A percentile compares a stretch with the other conserved stretches of the same genome.
Evolutionary conservation across 2,329 filamentous ascomycete species (phyloP).

Genomic region (Phialophora macrospora): DNA sequence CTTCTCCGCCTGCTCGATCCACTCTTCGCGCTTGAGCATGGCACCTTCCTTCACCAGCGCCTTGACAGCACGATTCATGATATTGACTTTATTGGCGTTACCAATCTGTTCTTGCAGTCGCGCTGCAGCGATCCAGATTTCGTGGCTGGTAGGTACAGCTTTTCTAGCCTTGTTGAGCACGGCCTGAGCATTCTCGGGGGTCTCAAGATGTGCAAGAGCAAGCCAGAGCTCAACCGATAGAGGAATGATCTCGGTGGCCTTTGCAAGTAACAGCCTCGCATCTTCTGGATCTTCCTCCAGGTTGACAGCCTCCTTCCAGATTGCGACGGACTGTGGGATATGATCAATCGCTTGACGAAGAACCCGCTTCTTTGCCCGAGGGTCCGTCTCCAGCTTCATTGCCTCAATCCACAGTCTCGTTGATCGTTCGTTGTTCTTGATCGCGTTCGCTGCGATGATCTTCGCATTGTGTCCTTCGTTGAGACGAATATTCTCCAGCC

Average conservation of each 20-base stretch:
- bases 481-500: conserved; percentile 92
- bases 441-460: conserved; percentile 90
- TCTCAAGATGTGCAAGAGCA: conserved; percentile 86
- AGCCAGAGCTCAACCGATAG: conserved; percentile 94
- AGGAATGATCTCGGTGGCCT: conserved; percentile 93
- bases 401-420: conserved; percentile 93
- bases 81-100: conserved; percentile 76
- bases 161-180: conserved; percentile 95
- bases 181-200: conserved; percentile 87
- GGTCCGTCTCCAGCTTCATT: conserved; percentile 85
- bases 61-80: conserved; percentile 93
- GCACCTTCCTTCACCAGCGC: conserved; percentile 87
- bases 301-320: conserved; percentile 99
- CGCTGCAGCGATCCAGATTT: conserved; percentile 95
- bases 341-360: conserved; percentile 89
- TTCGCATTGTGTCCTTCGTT: conserved; percentile 94
- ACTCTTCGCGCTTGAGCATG: conserved; percentile 96
- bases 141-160: conserved; percentile 87
- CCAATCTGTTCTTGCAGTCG: conserved; percentile 89
- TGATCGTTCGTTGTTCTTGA: conserved; percentile 86
- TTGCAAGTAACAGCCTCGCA: conserved; percentile 84
- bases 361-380: conserved; percentile 87
- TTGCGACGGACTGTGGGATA: conserved; percentile 87
- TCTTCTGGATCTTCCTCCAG: conserved; percentile 88
- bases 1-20: conserved; percentile 92